Evolutionary conservation across 1,284 basidiomycete genomes (phyloP).

Genomic region (Fomes fomentarius): DNA sequence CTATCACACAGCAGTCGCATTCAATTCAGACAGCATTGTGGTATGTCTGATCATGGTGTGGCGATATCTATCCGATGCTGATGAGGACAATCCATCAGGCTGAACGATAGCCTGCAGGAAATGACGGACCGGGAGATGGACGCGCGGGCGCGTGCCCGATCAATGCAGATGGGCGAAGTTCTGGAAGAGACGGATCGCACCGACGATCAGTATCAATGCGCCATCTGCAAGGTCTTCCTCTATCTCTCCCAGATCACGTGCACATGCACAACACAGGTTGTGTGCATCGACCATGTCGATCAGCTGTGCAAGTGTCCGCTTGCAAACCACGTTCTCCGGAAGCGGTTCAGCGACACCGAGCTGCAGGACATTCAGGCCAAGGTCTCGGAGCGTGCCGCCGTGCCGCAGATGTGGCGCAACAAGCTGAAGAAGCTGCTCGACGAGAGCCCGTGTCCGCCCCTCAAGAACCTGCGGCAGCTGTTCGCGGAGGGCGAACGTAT

Average conservation of each 20-base stretch:
- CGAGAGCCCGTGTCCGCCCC: conserved; percentile 70
- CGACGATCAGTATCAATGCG: conserved; percentile 96
- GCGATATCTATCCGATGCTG: background rate
- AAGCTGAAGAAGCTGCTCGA: conserved; percentile 72
- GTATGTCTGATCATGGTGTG: conserved; percentile 50
- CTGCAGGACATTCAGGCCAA: conserved; percentile 69
- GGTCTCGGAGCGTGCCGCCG: conserved; percentile 71
- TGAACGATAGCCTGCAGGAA: conserved; percentile 81
- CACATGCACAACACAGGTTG: conserved; percentile 74
- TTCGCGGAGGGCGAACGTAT: conserved; percentile 89
- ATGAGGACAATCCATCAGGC: conserved; percentile 49
- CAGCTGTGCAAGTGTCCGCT: conserved; percentile 74
- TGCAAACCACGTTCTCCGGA: conserved; percentile 69
- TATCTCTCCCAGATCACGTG: conserved; percentile 94
- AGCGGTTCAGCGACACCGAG: conserved; percentile 83
- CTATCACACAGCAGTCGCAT: conserved; percentile 91
- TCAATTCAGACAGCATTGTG: conserved; percentile 94
- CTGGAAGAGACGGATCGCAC: conserved; percentile 81
- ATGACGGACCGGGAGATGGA: conserved; percentile 88
- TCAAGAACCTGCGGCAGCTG: conserved; percentile 78
- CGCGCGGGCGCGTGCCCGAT: conserved; percentile 65
- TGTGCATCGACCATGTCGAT: conserved; percentile 86
- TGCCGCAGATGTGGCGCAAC: conserved; percentile 76
- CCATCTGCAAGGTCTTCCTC: conserved; percentile 92
- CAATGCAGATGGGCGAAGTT: conserved; percentile 63